Evolutionary conservation across 2,329 filamentous ascomycete genomes (phyloP).

Genomic region (Elsinoe arachidis): DNA sequence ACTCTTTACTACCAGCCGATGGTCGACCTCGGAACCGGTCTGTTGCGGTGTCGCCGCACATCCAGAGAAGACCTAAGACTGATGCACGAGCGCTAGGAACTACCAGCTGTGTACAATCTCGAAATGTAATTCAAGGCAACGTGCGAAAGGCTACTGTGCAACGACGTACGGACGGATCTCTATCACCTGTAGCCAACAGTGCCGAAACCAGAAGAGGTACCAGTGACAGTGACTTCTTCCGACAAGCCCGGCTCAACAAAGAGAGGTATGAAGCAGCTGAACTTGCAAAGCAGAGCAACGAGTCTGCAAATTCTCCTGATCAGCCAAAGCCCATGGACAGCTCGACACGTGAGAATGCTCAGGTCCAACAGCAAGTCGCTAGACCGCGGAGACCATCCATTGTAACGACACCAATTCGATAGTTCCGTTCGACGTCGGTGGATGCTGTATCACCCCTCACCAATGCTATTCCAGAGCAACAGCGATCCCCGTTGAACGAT

Average conservation of each 20-base stretch:
- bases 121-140: too few species aligned
- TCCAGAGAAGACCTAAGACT: too few species aligned
- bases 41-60: not conserved
- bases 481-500: too few species aligned
- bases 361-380: not conserved
- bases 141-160: too few species aligned
- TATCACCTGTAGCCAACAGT: too few species aligned
- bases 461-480: not conserved
- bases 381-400: not conserved
- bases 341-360: not conserved
- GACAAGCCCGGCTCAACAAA: not conserved
- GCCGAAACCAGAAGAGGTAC: not conserved
- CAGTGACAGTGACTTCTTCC: not conserved
- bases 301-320: not conserved
- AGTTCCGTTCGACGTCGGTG: not conserved
- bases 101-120: too few species aligned
- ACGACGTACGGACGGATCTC: too few species aligned
- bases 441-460: not conserved
- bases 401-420: not conserved
- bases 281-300: not conserved
- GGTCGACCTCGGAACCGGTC: not conserved
- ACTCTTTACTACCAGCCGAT: not conserved
- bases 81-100: too few species aligned
- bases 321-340: too few species aligned
- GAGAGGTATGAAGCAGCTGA: too few species aligned